Base-by-base conservation (phyloP, 2,329 filamentous ascomycete species). In the Fusarium sp. region DNA sequence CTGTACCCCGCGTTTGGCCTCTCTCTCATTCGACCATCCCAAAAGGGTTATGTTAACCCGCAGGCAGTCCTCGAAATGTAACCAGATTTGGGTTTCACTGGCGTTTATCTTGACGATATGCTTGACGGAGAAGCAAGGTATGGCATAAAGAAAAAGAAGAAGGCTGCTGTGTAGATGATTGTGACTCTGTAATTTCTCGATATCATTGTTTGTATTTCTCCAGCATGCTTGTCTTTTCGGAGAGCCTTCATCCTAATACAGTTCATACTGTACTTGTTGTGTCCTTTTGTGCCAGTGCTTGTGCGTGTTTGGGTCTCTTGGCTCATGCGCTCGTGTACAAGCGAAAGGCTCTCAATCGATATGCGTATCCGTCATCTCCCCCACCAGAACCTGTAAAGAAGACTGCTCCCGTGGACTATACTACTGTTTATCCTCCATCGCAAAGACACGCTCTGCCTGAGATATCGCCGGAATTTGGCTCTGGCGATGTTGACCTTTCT, bases 391-490 rank as follows among this genome's bases (percentile, higher is more conserved):
- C 73, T 8, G 57, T 73, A 3, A 77, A 69, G 42, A 75, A 66
- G 38, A 42, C 37, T 3, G n/a, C 52, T 5, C 38, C 60, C 4
- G 70, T 63, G 1, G 77, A 79, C 12, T 80, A 80, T 8, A 72
- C 68, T 4, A 72, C 59, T 3, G 73, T 73, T 4, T 80, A 78
- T 23, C 79, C 79, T 4, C 78, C 79, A 1, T 75, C 77, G 4
- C 78, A 74, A 18, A 66, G 76, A 16, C 39, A 62, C 15, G 12
- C 42, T 4, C 71, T 80, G 3, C 31, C 60, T 2, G 64, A 72
- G 7, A 56, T 72, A 23, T 72, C 65, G 0, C 18, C 48, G 8
- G 25, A 38, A 0, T 73, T 73, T 9, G 41, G 48, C 1, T 16
- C 49, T 4, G 25, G 27, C 10, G 14, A 52, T 42, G 57, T 73